Evolutionary conservation across 176 grass and related monocot species (phyloP).

Genomic region (Otatea glauca): DNA sequence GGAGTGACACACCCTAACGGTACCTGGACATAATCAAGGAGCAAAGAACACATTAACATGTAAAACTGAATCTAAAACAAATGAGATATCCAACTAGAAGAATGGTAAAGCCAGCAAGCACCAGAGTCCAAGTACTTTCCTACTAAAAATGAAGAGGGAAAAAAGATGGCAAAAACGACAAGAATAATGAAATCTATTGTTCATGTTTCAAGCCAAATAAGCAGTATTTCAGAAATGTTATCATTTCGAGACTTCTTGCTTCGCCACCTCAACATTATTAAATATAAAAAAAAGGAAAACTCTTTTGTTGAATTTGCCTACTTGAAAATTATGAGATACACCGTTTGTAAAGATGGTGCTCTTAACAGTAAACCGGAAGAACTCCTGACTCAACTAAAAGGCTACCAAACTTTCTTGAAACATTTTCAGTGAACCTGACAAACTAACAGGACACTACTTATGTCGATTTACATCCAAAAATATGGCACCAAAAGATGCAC

Average conservation of each 20-base stretch:
- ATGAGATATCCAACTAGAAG: constrained; percentile 4
- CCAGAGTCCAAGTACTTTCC: neutral
- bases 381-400: neutral
- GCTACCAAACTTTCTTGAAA: neutral
- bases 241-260: constrained; percentile 7
- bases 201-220: constrained; percentile 4
- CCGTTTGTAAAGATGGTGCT: neutral
- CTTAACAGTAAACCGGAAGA: constrained; percentile 16
- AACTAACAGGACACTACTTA: constrained; percentile 9
- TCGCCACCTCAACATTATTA: neutral
- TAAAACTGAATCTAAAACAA: neutral
- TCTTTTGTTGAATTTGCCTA: neutral
- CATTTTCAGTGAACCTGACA: constrained; percentile 8
- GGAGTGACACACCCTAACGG: constrained; percentile 93
- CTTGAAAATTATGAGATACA: neutral
- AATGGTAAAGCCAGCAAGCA: neutral
- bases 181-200: neutral
- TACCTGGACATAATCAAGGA: constrained; percentile 64
- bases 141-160: neutral
- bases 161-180: neutral
- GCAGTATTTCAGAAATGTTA: neutral
- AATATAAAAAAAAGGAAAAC: neutral
- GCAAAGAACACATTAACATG: constrained; percentile 34
- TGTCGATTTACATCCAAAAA: neutral
- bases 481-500: neutral